phyloP scores from a whole-genome alignment of 2,329 filamentous ascomycete species.

The Paecilomyces dactylethromorphus region DNA sequence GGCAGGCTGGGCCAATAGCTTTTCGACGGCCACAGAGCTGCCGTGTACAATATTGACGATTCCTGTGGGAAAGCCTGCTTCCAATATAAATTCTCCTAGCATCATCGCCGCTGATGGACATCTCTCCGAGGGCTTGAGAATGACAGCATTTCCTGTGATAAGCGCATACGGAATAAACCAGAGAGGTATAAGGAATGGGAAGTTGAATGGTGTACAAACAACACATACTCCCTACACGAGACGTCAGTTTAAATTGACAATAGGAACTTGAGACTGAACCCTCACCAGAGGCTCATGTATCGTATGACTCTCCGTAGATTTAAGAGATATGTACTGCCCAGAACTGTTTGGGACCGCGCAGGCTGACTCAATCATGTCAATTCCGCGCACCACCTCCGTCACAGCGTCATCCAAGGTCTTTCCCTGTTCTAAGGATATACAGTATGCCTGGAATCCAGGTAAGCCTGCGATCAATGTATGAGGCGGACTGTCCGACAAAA shows the following conservation, averaged over 20 bases:
- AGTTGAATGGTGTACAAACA: conserved; percentile 1
- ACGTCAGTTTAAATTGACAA: not conserved
- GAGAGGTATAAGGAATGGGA: conserved; percentile 1
- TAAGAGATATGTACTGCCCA: not conserved
- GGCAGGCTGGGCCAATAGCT: conserved; percentile 60
- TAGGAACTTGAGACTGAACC: not conserved
- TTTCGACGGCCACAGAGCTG: conserved; percentile 58
- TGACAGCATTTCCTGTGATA: conserved; percentile 53
- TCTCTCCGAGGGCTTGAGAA: conserved; percentile 62
- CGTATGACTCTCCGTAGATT: not conserved
- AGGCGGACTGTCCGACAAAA: not conserved
- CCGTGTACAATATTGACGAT: conserved; percentile 64
- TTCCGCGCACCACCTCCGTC: not conserved
- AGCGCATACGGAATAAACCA: conserved; percentile 3
- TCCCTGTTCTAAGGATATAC: not conserved
- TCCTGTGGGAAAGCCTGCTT: conserved; percentile 59
- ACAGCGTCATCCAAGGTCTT: not conserved
- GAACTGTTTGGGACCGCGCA: not conserved
- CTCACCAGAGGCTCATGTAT: not conserved
- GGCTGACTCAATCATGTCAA: not conserved
- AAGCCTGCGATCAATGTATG: not conserved
- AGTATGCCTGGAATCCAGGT: not conserved
- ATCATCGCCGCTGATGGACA: conserved; percentile 62
- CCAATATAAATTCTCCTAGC: conserved; percentile 55
- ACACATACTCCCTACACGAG: not conserved